A percentile compares a stretch with the other conserved stretches of the same genome.
Conservation (phyloP, 2,329 filamentous ascomycete species). For the Geoglossum cookeanum region DNA sequence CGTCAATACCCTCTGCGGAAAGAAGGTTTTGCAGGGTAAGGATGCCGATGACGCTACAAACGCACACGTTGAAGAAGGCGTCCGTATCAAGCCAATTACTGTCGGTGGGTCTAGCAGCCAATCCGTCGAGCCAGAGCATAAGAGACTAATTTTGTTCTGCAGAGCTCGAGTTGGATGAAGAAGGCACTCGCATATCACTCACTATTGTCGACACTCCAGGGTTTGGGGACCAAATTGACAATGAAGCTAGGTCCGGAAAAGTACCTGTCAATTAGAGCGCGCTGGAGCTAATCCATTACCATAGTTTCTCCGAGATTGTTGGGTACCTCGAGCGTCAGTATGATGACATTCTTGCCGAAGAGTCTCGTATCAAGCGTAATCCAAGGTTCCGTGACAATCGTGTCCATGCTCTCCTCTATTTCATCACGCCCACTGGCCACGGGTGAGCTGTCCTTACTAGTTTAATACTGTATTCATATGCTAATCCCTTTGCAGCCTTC, state of each 20-base stretch:
- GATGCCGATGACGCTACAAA: conserved; percentile 77
- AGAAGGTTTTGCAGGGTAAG: conserved; percentile 77
- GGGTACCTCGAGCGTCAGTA: conserved; percentile 98
- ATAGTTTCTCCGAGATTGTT: conserved; percentile 82
- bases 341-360: conserved; percentile 96
- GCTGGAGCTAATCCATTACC: background rate
- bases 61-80: conserved; percentile 86
- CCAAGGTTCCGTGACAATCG: conserved; percentile 98
- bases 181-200: conserved; percentile 92
- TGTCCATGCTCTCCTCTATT: conserved; percentile 95
- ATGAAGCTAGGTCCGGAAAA: conserved; percentile 64
- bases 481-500: conserved; percentile 43
- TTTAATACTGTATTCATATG: background rate
- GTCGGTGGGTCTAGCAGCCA: conserved; percentile 47
- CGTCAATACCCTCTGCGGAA: conserved; percentile 96
- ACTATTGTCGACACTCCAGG: conserved; percentile 98
- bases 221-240: conserved; percentile 97
- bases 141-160: conserved; percentile 15
- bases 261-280: background rate
- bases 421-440: conserved; percentile 95
- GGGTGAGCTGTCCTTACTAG: conserved; percentile 38
- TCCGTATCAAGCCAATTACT: conserved; percentile 96
- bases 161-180: conserved; percentile 94
- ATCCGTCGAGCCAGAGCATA: background rate
- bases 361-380: conserved; percentile 99